Conservation (phyloP, 192 early-diverging fungal species). For the Podochytrium sp. region DNA sequence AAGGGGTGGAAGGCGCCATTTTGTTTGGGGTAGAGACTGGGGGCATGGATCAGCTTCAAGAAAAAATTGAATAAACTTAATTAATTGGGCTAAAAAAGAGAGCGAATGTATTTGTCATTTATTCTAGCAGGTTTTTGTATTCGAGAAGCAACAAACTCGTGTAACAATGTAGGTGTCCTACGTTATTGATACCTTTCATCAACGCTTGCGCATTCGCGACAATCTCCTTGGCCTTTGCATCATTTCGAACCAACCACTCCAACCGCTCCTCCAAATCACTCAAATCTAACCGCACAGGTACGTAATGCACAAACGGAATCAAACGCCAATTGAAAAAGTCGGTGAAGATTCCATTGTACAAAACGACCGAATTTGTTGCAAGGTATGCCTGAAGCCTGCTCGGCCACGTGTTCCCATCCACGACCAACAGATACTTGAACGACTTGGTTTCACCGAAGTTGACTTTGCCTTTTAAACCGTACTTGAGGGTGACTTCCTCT, state of each 20-base stretch:
- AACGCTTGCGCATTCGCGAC: not conserved
- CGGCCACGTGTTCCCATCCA: constrained; percentile 12
- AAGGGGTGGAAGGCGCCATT: not conserved
- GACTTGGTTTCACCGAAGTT: not conserved
- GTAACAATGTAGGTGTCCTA: constrained; percentile 21
- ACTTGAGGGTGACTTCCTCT: not conserved
- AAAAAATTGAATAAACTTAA: not conserved
- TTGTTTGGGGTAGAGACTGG: not conserved
- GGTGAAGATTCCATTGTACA: not conserved
- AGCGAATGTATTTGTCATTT: too few relatives aligned
- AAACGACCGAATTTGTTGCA: constrained; percentile 4
- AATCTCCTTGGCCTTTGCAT: constrained; percentile 11
- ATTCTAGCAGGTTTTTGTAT: too few relatives aligned
- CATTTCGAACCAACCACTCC: constrained; percentile 1
- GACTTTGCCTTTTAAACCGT: not conserved
- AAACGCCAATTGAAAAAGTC: constrained; percentile 15
- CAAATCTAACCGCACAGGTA: constrained; percentile 9
- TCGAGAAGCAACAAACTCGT: constrained; percentile 3
- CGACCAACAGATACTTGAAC: constrained; percentile 1
- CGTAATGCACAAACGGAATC: constrained; percentile 18
- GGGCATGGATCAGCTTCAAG: not conserved
- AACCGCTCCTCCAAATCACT: constrained; percentile 4
- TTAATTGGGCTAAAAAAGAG: too few relatives aligned
- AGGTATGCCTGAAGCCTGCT: not conserved
- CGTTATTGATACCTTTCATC: not conserved